Conservation (phyloP, 2,329 filamentous ascomycete genomes). For the Tolypocladium inflatum region DNA sequence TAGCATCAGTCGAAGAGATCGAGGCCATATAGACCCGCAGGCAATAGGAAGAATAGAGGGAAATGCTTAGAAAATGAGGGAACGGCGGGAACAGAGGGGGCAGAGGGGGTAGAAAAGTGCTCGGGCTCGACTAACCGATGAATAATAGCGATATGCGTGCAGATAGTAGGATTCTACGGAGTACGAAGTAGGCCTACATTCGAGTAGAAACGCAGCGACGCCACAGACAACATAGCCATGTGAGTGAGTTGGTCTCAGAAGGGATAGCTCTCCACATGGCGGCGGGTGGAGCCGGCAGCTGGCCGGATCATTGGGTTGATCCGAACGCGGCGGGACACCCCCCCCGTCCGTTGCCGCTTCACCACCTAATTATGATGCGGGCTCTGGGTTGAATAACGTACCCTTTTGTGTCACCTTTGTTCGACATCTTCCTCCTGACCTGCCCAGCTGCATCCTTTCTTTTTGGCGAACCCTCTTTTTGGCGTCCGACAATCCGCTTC, state of each 20-base stretch:
- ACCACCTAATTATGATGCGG: conserved; percentile 2
- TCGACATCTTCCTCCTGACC: neutral
- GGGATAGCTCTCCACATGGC: conserved; percentile 3
- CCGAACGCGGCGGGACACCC: conserved; percentile 4
- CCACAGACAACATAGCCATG: no score
- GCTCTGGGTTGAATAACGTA: neutral
- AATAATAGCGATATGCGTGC: no score
- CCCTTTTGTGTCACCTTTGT: conserved; percentile 1
- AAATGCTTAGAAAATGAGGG: no score
- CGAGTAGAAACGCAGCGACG: no score
- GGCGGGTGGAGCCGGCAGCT: neutral
- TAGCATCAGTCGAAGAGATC: no score
- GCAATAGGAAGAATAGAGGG: no score
- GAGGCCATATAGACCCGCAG: no score
- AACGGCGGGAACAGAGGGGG: no score
- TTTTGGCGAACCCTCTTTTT: neutral
- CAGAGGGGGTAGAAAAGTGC: no score
- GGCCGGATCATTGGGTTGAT: conserved; percentile 1
- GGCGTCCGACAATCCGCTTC: neutral
- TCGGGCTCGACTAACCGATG: no score
- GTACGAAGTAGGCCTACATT: no score
- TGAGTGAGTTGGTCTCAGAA: neutral
- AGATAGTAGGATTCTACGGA: no score
- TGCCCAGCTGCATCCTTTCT: neutral
- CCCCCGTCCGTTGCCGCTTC: neutral